A percentile compares a stretch with the other conserved stretches of the same genome.
Evolutionary conservation across 2,329 filamentous ascomycete species (phyloP).

Genomic region (Arthroderma sp.): DNA sequence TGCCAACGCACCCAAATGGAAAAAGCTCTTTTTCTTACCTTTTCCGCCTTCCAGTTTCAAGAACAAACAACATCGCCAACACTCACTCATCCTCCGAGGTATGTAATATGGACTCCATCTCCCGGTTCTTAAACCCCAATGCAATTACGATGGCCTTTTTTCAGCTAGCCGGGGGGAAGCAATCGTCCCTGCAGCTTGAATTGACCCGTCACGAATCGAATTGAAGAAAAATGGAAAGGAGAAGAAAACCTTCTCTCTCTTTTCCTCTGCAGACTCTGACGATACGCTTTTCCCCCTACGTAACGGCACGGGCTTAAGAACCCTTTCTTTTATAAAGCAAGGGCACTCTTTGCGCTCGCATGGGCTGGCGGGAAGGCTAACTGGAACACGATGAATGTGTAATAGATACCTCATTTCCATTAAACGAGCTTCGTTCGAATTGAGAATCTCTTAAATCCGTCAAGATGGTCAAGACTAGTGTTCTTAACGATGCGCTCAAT

Average conservation of each 20-base stretch:
- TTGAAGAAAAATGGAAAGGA: not conserved
- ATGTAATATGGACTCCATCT: slow-evolving; percentile 19
- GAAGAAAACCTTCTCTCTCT: too few species aligned
- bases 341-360: slow-evolving; percentile 57
- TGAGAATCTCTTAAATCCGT: slow-evolving; percentile 46
- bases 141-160: slow-evolving; percentile 13
- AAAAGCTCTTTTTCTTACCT: slow-evolving; percentile 6
- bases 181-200: slow-evolving; percentile 21
- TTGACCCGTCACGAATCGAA: not conserved
- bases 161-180: slow-evolving; percentile 32
- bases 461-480: slow-evolving; percentile 98
- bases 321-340: slow-evolving; percentile 36
- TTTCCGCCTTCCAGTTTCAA: slow-evolving; percentile 10
- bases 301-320: slow-evolving; percentile 52
- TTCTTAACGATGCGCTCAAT: slow-evolving; percentile 98
- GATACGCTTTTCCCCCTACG: slow-evolving; percentile 30
- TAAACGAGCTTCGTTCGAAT: slow-evolving; percentile 24
- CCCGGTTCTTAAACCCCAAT: slow-evolving; percentile 13
- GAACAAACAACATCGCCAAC: slow-evolving; percentile 13
- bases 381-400: slow-evolving; percentile 14
- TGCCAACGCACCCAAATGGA: slow-evolving; percentile 12
- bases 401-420: slow-evolving; percentile 46
- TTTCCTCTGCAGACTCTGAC: slow-evolving; percentile 14
- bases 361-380: slow-evolving; percentile 50
- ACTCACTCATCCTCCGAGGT: slow-evolving; percentile 25